A percentile compares a stretch with the other conserved stretches of the same genome.
Conservation (phyloP, 495 filamentous ascomycete genomes). For the Lophiotrema nucula region DNA sequence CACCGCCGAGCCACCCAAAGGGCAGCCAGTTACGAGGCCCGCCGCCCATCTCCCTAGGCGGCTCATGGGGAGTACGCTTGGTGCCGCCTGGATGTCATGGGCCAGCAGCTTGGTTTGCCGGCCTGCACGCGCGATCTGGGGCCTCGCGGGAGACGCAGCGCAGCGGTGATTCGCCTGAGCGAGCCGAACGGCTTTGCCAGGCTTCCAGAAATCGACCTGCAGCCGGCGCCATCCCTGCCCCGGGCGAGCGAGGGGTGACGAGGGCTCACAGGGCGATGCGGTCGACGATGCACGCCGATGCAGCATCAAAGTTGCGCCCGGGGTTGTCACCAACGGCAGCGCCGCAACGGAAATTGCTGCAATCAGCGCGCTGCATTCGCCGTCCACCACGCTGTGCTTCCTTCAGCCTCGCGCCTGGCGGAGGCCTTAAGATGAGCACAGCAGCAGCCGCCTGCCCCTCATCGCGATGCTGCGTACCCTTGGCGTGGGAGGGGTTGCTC, state of each 20-base stretch:
- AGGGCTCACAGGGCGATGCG: slow-evolving; percentile 6
- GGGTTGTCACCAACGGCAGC: slow-evolving; percentile 32
- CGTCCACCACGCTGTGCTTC: neutral
- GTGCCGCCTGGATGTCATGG: slow-evolving; percentile 24
- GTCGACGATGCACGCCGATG: slow-evolving; percentile 12
- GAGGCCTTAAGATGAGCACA: too few species aligned
- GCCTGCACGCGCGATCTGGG: slow-evolving; percentile 31
- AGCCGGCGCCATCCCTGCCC: slow-evolving; percentile 13
- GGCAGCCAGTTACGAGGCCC: too few species aligned
- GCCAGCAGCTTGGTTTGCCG: slow-evolving; percentile 27
- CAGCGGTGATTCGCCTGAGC: slow-evolving; percentile 19
- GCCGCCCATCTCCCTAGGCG: too few species aligned
- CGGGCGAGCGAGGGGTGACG: neutral
- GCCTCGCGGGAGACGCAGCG: slow-evolving; percentile 14
- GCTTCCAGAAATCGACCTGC: slow-evolving; percentile 31
- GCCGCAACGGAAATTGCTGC: slow-evolving; percentile 33
- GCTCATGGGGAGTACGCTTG: too few species aligned
- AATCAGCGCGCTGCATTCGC: slow-evolving; percentile 25
- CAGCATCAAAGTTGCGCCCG: slow-evolving; percentile 15
- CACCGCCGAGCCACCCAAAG: too few species aligned
- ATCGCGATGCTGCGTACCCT: neutral
- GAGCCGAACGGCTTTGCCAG: slow-evolving; percentile 31
- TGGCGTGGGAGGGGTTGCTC: slow-evolving; percentile 17
- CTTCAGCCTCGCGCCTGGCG: slow-evolving; percentile 23
- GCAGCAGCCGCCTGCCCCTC: slow-evolving; percentile 1